Evolutionary conservation across 2,329 filamentous ascomycete species (phyloP).

Genomic region (Pseudogymnoascus sp.): DNA sequence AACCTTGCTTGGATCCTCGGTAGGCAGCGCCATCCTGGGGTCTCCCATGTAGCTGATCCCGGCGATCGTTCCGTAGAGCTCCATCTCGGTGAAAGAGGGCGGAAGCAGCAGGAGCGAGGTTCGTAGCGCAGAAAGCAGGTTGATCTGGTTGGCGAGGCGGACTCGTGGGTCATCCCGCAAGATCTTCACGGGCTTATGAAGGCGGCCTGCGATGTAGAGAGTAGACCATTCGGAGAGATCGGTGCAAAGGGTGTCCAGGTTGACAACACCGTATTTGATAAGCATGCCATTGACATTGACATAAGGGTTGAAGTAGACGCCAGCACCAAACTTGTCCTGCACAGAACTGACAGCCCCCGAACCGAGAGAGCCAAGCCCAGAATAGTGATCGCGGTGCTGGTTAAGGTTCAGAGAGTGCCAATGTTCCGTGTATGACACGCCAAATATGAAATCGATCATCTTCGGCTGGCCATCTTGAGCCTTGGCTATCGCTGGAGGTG

Average conservation of each 20-base stretch:
- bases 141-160: constrained; percentile 90
- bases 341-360: constrained; percentile 77
- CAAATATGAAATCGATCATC: constrained; percentile 98
- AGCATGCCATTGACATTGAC: constrained; percentile 89
- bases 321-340: constrained; percentile 82
- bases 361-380: constrained; percentile 69
- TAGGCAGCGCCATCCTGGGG: constrained; percentile 85
- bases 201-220: constrained; percentile 86
- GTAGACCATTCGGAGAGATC: constrained; percentile 91
- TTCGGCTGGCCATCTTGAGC: constrained; percentile 83
- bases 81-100: constrained; percentile 70
- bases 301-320: constrained; percentile 96
- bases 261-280: constrained; percentile 97
- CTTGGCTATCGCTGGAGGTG: constrained; percentile 70
- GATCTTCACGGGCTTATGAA: constrained; percentile 98
- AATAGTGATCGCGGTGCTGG: constrained; percentile 90
- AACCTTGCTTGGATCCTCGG: constrained; percentile 88
- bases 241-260: constrained; percentile 76
- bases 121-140: constrained; percentile 82
- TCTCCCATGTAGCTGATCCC: constrained; percentile 92
- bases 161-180: constrained; percentile 87
- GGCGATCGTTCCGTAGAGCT: constrained; percentile 86
- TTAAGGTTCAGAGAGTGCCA: constrained; percentile 91
- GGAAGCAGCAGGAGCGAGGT: constrained; percentile 83
- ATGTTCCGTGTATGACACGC: constrained; percentile 87